phyloP scores from a whole-genome alignment of 306 rosid genomes.

The Hippophae gyantsensis region DNA sequence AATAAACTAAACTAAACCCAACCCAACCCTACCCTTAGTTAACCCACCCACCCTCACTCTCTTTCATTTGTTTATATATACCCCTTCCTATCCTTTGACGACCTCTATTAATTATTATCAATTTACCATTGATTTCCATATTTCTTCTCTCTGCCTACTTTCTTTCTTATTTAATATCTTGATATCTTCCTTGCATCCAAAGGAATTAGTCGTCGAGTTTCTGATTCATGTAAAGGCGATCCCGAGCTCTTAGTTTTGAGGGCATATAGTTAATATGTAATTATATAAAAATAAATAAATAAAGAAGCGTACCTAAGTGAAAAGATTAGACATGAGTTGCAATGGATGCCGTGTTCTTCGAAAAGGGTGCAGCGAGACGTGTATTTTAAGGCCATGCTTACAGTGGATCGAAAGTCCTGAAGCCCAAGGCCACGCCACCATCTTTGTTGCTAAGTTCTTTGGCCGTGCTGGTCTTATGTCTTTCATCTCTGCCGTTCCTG shows the following conservation, averaged over 20 bases:
- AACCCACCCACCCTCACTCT: too few species aligned
- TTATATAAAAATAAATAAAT: not conserved
- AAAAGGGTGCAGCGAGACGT: conserved; percentile 59
- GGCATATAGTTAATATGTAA: not conserved
- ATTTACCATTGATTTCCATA: too few species aligned
- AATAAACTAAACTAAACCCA: too few species aligned
- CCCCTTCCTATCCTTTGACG: too few species aligned
- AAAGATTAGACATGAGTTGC: conserved; percentile 43
- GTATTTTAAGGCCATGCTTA: conserved; percentile 52
- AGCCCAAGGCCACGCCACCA: conserved; percentile 56
- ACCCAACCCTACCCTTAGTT: too few species aligned
- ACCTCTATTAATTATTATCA: too few species aligned
- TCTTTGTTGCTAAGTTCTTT: conserved; percentile 65
- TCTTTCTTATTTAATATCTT: too few species aligned
- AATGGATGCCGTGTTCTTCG: conserved; percentile 66
- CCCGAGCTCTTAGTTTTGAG: not conserved
- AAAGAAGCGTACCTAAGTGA: not conserved
- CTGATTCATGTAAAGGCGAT: too few species aligned
- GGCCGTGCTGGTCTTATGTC: conserved; percentile 81
- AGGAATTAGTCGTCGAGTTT: too few species aligned
- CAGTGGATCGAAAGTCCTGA: conserved; percentile 41
- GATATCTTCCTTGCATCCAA: too few species aligned
- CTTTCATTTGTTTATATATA: too few species aligned
- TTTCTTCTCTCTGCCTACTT: too few species aligned
- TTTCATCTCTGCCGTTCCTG: conserved; percentile 46